Conservation (phyloP, 345 rosid species). For the Fremontodendron californicum region DNA sequence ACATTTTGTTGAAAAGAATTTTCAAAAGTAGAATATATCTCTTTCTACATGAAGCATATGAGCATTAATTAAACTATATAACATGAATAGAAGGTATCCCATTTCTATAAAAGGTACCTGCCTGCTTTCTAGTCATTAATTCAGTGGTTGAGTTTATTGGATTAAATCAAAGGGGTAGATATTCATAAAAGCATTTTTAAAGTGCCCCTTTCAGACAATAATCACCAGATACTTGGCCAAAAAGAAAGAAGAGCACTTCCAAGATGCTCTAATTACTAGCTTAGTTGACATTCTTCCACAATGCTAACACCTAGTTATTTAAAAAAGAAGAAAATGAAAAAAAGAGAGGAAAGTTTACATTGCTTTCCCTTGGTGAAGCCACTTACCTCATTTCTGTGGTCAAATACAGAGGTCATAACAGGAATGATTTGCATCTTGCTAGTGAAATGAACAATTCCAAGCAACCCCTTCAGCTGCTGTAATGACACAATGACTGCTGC, state of each 20-base stretch:
- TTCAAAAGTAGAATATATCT: not conserved
- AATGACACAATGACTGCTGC: conserved; percentile 90
- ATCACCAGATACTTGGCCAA: not conserved
- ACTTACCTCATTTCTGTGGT: conserved; percentile 63
- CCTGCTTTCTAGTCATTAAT: not conserved
- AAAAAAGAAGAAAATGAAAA: not conserved
- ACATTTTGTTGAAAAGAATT: not conserved
- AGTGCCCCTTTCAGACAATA: not conserved
- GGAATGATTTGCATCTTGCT: conserved; percentile 80
- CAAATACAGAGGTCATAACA: conserved; percentile 56
- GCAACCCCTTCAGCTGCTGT: conserved; percentile 90
- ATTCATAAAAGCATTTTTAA: not conserved
- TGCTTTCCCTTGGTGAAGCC: conserved; percentile 2
- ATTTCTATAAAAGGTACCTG: not conserved
- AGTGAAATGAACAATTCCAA: conserved; percentile 94
- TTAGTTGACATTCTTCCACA: conserved; percentile 3
- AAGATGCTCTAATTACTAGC: conserved; percentile 2
- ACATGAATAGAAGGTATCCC: not conserved
- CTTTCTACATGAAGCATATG: not conserved
- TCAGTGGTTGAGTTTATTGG: not conserved
- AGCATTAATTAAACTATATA: not conserved
- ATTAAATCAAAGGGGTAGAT: not conserved
- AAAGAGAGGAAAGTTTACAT: not conserved
- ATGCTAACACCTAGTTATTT: not conserved
- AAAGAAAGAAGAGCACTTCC: conserved; percentile 1